phyloP scores from a whole-genome alignment of 495 filamentous ascomycete genomes.

The Parathielavia appendiculata region DNA sequence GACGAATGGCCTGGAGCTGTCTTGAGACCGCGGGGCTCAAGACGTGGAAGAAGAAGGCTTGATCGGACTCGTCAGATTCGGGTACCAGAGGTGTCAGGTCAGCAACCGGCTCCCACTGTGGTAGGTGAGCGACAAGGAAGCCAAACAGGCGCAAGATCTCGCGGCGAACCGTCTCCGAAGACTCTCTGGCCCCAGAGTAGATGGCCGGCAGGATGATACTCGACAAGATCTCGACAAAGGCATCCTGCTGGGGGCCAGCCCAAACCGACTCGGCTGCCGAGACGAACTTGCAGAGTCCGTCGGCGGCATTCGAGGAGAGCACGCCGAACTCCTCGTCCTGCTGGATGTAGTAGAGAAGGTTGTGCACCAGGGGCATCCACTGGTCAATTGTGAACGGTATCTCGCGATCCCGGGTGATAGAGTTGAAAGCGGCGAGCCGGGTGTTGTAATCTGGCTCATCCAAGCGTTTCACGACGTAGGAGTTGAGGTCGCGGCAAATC shows the following conservation, averaged over 20 bases:
- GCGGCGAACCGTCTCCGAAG: conserved; percentile 74
- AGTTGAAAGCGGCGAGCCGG: conserved; percentile 69
- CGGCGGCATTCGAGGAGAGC: conserved; percentile 71
- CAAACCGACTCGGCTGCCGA: conserved; percentile 44
- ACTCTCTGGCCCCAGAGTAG: conserved; percentile 64
- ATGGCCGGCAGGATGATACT: conserved; percentile 68
- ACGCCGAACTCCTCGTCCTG: conserved; percentile 85
- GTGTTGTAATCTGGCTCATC: conserved; percentile 84
- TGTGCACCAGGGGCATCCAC: conserved; percentile 87
- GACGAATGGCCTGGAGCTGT: conserved; percentile 74
- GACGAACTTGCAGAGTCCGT: conserved; percentile 74
- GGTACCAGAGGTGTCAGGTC: conserved; percentile 73
- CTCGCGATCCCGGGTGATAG: conserved; percentile 56
- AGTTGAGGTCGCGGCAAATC: conserved; percentile 76
- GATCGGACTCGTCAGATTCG: conserved; percentile 64
- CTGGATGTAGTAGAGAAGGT: conserved; percentile 82
- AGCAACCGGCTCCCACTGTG: conserved; percentile 59
- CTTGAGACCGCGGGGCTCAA: conserved; percentile 87
- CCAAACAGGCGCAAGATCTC: conserved; percentile 77
- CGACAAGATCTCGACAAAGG: conserved; percentile 48
- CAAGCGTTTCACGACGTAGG: conserved; percentile 59
- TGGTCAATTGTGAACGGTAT: conserved; percentile 60
- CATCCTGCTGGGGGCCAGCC: conserved; percentile 33
- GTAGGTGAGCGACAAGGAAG: conserved; percentile 66
- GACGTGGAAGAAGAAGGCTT: conserved; percentile 90